Percentiles rank a stretch among this genome's conserved stretches.
phyloP scores from a whole-genome alignment of 2,329 filamentous ascomycete genomes.

The Exophiala aquamarina region DNA sequence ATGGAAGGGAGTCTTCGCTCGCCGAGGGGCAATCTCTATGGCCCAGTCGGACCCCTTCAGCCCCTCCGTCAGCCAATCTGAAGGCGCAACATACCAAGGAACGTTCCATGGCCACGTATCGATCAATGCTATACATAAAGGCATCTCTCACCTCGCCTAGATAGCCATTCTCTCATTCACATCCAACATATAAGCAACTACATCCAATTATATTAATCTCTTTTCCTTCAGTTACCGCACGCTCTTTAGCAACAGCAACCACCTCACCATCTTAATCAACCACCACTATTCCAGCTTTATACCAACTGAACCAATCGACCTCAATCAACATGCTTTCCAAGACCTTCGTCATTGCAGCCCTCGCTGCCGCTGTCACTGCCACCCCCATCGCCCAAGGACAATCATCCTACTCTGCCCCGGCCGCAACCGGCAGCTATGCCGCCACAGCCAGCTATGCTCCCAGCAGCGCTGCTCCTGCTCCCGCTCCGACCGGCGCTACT shows the following conservation, averaged over 20 bases:
- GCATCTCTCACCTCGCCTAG: background rate
- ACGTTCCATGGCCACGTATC: too few relatives aligned
- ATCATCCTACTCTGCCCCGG: too few relatives aligned
- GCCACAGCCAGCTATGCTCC: slow-evolving; percentile 9
- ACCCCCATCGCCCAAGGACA: slow-evolving; percentile 11
- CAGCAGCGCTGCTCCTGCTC: slow-evolving; percentile 1
- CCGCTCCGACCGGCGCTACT: background rate
- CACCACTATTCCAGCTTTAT: background rate
- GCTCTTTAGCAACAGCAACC: slow-evolving; percentile 17
- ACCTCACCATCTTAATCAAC: background rate
- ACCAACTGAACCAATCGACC: background rate
- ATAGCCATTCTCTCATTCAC: slow-evolving; percentile 15
- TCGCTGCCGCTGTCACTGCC: slow-evolving; percentile 19
- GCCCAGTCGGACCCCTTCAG: too few relatives aligned
- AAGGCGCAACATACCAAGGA: background rate
- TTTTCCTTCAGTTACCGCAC: slow-evolving; percentile 24
- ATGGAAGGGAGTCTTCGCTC: too few relatives aligned
- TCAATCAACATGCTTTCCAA: slow-evolving; percentile 22
- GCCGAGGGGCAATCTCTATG: too few relatives aligned
- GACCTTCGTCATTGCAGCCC: slow-evolving; percentile 21
- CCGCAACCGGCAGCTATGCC: slow-evolving; percentile 2
- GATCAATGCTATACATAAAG: slow-evolving; percentile 11
- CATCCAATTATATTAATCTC: slow-evolving; percentile 15
- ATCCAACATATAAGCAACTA: slow-evolving; percentile 12
- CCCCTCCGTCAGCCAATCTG: too few relatives aligned